phyloP scores from a whole-genome alignment of 2,329 filamentous ascomycete species.

The Lachnellula hyalina region DNA sequence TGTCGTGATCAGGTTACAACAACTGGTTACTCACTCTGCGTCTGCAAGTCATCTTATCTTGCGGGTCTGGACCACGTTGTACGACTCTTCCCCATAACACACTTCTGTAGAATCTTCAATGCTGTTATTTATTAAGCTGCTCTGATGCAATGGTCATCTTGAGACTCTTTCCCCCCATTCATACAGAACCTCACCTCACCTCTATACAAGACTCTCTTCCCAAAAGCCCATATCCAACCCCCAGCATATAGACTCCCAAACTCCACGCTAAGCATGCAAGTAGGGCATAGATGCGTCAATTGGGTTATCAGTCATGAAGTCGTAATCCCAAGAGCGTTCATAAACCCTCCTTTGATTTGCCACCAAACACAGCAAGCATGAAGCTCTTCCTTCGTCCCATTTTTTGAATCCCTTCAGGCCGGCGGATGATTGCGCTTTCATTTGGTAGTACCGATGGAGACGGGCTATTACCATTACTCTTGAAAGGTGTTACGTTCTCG shows the following conservation, averaged over 20 bases:
- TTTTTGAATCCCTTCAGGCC: slow-evolving; percentile 26
- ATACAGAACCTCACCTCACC: neutral
- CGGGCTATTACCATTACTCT: slow-evolving; percentile 13
- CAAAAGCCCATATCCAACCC: neutral
- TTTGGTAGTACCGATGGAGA: slow-evolving; percentile 22
- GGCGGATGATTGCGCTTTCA: slow-evolving; percentile 17
- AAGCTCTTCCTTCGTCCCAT: slow-evolving; percentile 43
- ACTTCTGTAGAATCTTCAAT: too few relatives aligned
- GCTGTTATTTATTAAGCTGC: too few relatives aligned
- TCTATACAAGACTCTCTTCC: neutral
- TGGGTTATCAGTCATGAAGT: neutral
- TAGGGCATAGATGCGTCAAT: neutral
- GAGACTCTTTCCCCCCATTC: neutral
- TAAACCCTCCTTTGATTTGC: slow-evolving; percentile 14
- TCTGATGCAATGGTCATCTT: too few relatives aligned
- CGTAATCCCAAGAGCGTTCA: neutral
- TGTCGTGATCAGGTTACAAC: too few relatives aligned
- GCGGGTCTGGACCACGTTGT: too few relatives aligned
- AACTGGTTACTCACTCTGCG: too few relatives aligned
- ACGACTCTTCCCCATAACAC: too few relatives aligned
- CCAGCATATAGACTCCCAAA: neutral
- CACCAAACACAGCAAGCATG: slow-evolving; percentile 40
- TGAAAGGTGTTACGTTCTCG: slow-evolving; percentile 16
- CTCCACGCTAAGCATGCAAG: slow-evolving; percentile 6
- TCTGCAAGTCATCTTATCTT: too few relatives aligned